Percentiles rank a stretch among this genome's conserved stretches.
Conservation (phyloP, 176 grass and related monocot genomes). For the Triticum turgidum region DNA sequence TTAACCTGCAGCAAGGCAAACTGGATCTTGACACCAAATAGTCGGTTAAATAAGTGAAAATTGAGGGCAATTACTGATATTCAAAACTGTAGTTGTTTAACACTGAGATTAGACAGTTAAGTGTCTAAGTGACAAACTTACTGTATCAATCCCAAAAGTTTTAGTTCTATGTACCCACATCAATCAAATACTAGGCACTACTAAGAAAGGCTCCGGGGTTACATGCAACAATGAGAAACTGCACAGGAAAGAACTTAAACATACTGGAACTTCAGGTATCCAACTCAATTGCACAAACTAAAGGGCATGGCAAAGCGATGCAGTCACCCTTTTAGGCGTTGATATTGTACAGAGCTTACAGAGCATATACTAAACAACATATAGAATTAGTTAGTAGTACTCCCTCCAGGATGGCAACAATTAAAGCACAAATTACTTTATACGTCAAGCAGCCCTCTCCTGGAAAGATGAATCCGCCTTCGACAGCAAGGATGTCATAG, state of each 20-base stretch:
- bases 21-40: background rate
- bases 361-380: no score
- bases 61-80: no score
- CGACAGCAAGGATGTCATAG: conserved; percentile 62
- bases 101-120: no score
- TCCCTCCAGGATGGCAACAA: background rate
- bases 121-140: no score
- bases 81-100: no score
- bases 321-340: background rate
- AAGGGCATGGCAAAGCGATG: no score
- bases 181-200: background rate
- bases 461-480: conserved; percentile 68
- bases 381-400: background rate
- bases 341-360: no score
- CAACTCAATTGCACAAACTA: background rate
- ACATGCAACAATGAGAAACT: background rate
- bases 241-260: background rate
- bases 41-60: background rate
- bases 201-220: background rate
- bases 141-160: no score
- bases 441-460: conserved; percentile 84
- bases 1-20: background rate
- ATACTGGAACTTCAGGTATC: background rate
- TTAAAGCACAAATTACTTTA: conserved; percentile 37
- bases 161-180: background rate